Percentiles rank a stretch among this genome's conserved stretches.
Evolutionary conservation across 1,139 yeast genomes (phyloP).

Genomic region (Zygosaccharomyces sapae): DNA sequence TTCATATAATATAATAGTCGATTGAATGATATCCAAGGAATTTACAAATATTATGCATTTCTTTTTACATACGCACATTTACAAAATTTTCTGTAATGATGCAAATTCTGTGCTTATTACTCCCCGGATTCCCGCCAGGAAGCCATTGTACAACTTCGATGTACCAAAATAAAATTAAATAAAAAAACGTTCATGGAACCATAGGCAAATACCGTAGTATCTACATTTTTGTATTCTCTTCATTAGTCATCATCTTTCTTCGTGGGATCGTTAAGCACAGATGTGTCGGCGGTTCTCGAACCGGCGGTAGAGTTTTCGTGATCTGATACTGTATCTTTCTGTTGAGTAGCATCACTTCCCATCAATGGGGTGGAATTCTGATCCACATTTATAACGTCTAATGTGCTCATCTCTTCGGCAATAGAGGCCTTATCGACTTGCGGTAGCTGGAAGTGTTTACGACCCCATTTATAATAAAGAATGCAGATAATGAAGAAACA

Average conservation of each 20-base stretch:
- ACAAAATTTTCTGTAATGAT: background rate
- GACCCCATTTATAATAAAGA: constrained; percentile 60
- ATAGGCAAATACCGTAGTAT: background rate
- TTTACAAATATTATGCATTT: background rate
- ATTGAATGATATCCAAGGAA: too few species aligned
- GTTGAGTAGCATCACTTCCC: background rate
- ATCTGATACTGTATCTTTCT: background rate
- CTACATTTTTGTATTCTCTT: background rate
- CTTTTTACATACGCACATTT: background rate
- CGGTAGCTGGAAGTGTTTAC: constrained; percentile 59
- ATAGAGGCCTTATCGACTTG: constrained; percentile 42
- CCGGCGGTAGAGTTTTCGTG: background rate
- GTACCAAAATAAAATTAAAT: background rate
- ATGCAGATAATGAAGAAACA: constrained; percentile 48
- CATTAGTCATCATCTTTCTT: background rate
- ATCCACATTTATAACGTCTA: constrained; percentile 2
- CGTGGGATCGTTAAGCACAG: background rate
- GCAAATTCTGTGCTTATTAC: background rate
- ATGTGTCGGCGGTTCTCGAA: background rate
- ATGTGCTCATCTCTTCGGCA: constrained; percentile 4
- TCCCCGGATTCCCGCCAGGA: constrained; percentile 6
- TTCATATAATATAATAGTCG: too few species aligned
- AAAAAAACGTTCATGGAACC: background rate
- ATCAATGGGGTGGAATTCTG: background rate
- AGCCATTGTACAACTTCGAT: background rate